These are phyloP conservation scores for Mollisiaceae sp. DNA, from an alignment of 2,329 filamentous ascomycete genomes.

Conservation along the genomic window DNA sequence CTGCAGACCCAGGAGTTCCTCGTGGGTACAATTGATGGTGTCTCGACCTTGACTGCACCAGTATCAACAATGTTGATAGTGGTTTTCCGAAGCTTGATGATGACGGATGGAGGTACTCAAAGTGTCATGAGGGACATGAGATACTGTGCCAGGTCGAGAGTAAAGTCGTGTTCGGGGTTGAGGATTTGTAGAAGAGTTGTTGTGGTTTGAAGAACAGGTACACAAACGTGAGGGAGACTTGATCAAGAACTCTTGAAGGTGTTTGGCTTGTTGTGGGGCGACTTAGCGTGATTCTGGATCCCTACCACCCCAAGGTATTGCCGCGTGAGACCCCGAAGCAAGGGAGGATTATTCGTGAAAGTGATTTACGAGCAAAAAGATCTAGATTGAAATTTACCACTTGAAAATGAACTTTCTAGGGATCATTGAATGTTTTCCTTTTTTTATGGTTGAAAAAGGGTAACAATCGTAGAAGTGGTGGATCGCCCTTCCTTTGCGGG, in stretches of 20 bases:
- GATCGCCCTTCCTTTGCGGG: background rate
- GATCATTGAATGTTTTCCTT: constrained; percentile 7
- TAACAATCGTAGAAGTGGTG: background rate
- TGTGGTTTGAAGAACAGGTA: constrained; percentile 21
- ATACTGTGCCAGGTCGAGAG: constrained; percentile 23
- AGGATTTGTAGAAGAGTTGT: constrained; percentile 22
- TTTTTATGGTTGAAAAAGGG: background rate
- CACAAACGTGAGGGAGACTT: constrained; percentile 12
- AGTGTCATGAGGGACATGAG: constrained; percentile 26
- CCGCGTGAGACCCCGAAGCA: constrained; percentile 9
- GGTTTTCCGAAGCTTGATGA: constrained; percentile 17
- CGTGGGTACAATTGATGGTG: constrained; percentile 24
- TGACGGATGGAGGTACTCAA: constrained; percentile 28
- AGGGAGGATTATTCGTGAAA: constrained; percentile 12
- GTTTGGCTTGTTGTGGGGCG: constrained; percentile 6
- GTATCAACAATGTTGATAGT: constrained; percentile 39
- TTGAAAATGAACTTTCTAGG: background rate
- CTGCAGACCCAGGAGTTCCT: constrained; percentile 19
- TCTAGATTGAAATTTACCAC: constrained; percentile 4
- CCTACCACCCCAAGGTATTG: constrained; percentile 11
- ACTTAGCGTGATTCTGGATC: constrained; percentile 17
- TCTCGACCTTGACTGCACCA: constrained; percentile 19
- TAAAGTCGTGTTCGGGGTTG: constrained; percentile 36
- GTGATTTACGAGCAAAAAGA: constrained; percentile 2
- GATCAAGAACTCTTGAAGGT: constrained; percentile 1